These are phyloP conservation scores for Ophiostoma tasmaniense DNA, from an alignment of 2,329 filamentous ascomycete species.

Conservation along the genomic window DNA sequence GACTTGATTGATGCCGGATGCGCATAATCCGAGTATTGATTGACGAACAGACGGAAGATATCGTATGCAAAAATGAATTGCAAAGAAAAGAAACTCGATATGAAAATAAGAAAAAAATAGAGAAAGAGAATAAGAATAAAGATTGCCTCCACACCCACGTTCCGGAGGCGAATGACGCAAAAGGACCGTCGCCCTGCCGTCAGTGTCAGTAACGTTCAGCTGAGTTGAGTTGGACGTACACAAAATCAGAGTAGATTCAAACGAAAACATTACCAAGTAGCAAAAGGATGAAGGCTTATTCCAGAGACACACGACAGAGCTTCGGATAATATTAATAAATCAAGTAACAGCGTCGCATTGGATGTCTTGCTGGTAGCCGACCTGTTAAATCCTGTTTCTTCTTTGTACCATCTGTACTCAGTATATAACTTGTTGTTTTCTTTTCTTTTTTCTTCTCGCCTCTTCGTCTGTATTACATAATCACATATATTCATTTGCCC, in stretches of 20 bases:
- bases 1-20: no score
- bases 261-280: no score
- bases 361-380: neutral
- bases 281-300: no score
- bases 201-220: neutral
- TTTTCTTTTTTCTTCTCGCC: neutral
- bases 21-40: no score
- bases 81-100: no score
- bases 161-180: slow-evolving; percentile 1
- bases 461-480: neutral
- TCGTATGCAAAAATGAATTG: no score
- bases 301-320: neutral
- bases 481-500: no score
- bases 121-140: neutral
- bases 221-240: no score
- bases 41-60: no score
- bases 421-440: neutral
- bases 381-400: neutral
- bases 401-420: neutral
- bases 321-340: neutral
- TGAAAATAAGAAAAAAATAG: neutral
- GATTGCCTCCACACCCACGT: neutral
- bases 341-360: neutral
- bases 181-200: neutral
- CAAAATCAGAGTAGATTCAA: no score